Evolutionary conservation across 2,329 filamentous ascomycete species (phyloP).

Genomic region (Onygena corvina): DNA sequence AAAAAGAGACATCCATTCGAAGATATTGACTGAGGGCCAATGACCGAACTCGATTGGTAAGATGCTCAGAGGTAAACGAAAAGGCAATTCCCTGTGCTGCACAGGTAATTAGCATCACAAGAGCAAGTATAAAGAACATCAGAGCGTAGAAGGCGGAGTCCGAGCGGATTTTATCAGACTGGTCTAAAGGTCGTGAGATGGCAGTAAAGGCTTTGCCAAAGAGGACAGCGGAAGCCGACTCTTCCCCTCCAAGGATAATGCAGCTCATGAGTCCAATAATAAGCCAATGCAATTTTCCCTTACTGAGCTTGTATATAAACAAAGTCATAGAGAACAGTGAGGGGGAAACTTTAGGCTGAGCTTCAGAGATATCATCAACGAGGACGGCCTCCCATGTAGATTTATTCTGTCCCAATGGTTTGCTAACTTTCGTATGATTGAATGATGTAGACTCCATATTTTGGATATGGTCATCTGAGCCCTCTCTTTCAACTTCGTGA

Average conservation of each 20-base stretch:
- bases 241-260: slow-evolving; percentile 45
- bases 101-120: slow-evolving; percentile 51
- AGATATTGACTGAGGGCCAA: slow-evolving; percentile 54
- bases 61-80: slow-evolving; percentile 49
- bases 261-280: slow-evolving; percentile 41
- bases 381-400: not conserved
- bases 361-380: slow-evolving; percentile 21
- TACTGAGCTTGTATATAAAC: slow-evolving; percentile 13
- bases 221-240: slow-evolving; percentile 46
- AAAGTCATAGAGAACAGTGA: slow-evolving; percentile 20
- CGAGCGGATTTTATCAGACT: slow-evolving; percentile 37
- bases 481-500: slow-evolving; percentile 9
- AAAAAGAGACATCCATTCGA: slow-evolving; percentile 58
- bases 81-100: slow-evolving; percentile 48
- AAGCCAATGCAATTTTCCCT: slow-evolving; percentile 19
- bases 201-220: slow-evolving; percentile 50
- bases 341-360: slow-evolving; percentile 13
- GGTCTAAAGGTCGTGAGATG: slow-evolving; percentile 42
- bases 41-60: slow-evolving; percentile 52
- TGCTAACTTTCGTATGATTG: slow-evolving; percentile 3
- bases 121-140: slow-evolving; percentile 50
- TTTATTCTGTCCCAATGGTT: slow-evolving; percentile 18
- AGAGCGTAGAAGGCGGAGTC: slow-evolving; percentile 44
- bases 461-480: slow-evolving; percentile 4
- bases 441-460: slow-evolving; percentile 1